Percentiles rank a stretch among this genome's conserved stretches.
phyloP scores from a whole-genome alignment of 1,139 yeast genomes.

The Magnusiomyces tetraspermus region DNA sequence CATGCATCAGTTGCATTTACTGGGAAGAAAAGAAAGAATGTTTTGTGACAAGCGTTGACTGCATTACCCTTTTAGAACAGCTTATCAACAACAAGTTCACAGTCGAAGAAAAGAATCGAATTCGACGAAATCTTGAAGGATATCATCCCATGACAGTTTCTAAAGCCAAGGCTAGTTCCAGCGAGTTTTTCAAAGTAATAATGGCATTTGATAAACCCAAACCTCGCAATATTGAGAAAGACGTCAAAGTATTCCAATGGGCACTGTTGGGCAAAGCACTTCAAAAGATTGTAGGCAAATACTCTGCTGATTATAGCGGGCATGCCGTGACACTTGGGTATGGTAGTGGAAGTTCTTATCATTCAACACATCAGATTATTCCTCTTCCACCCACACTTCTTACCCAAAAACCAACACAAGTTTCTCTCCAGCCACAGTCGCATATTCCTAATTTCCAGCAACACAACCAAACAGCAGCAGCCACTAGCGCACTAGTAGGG shows the following conservation, averaged over 20 bases:
- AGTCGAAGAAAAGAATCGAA: slow-evolving; percentile 62
- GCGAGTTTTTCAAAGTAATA: slow-evolving; percentile 46
- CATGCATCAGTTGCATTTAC: slow-evolving; percentile 48
- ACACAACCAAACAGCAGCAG: slow-evolving; percentile 4
- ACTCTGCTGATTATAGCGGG: slow-evolving; percentile 32
- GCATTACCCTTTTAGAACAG: slow-evolving; percentile 49
- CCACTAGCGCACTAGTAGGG: slow-evolving; percentile 1
- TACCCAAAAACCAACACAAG: slow-evolving; percentile 11
- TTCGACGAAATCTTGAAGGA: slow-evolving; percentile 58
- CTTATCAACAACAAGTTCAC: slow-evolving; percentile 49
- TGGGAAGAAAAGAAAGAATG: slow-evolving; percentile 46
- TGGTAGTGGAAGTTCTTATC: slow-evolving; percentile 3
- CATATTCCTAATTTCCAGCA: slow-evolving; percentile 6
- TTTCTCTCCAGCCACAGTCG: slow-evolving; percentile 17
- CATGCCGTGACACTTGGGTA: slow-evolving; percentile 10
- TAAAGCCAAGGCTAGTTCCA: slow-evolving; percentile 39
- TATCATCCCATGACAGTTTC: slow-evolving; percentile 55
- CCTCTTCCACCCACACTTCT: not conserved
- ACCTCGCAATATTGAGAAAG: slow-evolving; percentile 66
- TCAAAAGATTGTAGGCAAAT: slow-evolving; percentile 53
- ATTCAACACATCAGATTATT: slow-evolving; percentile 2
- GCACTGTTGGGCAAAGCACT: slow-evolving; percentile 45
- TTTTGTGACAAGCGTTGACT: slow-evolving; percentile 59
- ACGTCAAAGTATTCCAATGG: slow-evolving; percentile 63
- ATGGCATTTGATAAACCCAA: slow-evolving; percentile 60